Evolutionary conservation across 202 grass and related monocot genomes (phyloP), one percentile per base, ranked within the genome.

Genomic region (Tripidium arundinaceum): DNA sequence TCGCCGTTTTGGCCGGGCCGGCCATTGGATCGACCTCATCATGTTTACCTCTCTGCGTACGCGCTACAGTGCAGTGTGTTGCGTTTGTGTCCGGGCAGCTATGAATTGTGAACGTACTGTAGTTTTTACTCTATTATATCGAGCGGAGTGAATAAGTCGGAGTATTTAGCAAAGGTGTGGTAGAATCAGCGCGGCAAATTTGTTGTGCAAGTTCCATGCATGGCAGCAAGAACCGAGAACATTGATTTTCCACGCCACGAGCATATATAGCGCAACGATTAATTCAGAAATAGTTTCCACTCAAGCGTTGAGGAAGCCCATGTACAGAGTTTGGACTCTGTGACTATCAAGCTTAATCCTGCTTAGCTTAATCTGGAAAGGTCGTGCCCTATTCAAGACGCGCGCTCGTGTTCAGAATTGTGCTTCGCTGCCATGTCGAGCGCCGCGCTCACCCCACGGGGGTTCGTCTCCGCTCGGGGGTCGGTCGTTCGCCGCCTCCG

Each of bases 401-500:
- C 63, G 46, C 33, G 7, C 63, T 19, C 21, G 15, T 68, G 62
- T 10, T 40, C 77, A 26, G 33, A 2, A 37, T 93, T 90, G 63
- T 89, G 62, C 49, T 41, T 80, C 26, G 89, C 89, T 16, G 94
- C 89, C 31, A 59, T 82, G 7, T 61, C 22, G 7, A 97, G 79
- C 15, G 79, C 78, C 1, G 58, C 75, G 7, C 84, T 85, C 49
- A 91, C 89, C 12, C 91, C 91, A 3, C 64, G 70, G 0, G 86
- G 64, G 4, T 59, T 83, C 12, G 62, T 31, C 62, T 14, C 57
- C 18, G 38, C 49, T 50, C 74, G 36, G 1, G 49, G 33, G 1
- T 59, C 73, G 41, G 29, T 68, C 50, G 75, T 62, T 38, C 78
- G 90, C 93, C 1, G 84, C 94, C 78, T 93, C 93, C 1, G 84